Base-by-base conservation (phyloP, 1,284 basidiomycete species). In the Rhodotorula sp. region DNA sequence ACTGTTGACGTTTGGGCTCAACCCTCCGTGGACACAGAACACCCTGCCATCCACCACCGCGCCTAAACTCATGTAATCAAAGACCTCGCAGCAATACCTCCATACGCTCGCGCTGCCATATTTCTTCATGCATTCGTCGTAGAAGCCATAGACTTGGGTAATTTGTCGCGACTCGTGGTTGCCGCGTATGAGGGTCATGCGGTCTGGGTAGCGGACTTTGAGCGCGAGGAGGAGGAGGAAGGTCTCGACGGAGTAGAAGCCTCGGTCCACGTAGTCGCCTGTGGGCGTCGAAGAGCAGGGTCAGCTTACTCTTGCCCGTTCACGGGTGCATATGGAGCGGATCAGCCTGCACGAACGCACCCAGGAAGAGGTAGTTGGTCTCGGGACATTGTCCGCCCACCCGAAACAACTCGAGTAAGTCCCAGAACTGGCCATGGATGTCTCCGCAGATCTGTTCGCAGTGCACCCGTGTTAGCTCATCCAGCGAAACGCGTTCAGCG, bases 151-250 rank as follows among this genome's bases (percentile, higher is more conserved):
- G 0, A 99, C 95, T 67, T 99, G 95, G 0, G 94, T 97, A 78
- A 99, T 99, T 80, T 99, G 95, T 6, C 95, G 85, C n/a, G 92
- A 94, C 82, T 99, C 95, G 84, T 99, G 95, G 84, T 99, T 99
- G 20, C 95, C 95, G 47, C 95, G 87, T 76, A 99, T 96, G 74
- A 99, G 87, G 0, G 94, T 98, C 79, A 99, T 96, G 58, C 95
- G 88, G 79, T 99, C 96, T 27, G 94, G 94, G 80, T 97, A 98
- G 29, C 95, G 90, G 62, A 98, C 94, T 83, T 99, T 99, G 80
- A 96, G 87, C 2, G 94, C 90, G 63, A 99, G 87, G 11, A 99
- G 86, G 39, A 99, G 87, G 13, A 97, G 86, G 79, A 99, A 96
- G 0, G 95, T 99, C 80, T 99, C 95, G 69, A 99, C 94, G 77